Conservation (phyloP, 2,329 filamentous ascomycete genomes). For the Beauveria scarabaeidicola region DNA sequence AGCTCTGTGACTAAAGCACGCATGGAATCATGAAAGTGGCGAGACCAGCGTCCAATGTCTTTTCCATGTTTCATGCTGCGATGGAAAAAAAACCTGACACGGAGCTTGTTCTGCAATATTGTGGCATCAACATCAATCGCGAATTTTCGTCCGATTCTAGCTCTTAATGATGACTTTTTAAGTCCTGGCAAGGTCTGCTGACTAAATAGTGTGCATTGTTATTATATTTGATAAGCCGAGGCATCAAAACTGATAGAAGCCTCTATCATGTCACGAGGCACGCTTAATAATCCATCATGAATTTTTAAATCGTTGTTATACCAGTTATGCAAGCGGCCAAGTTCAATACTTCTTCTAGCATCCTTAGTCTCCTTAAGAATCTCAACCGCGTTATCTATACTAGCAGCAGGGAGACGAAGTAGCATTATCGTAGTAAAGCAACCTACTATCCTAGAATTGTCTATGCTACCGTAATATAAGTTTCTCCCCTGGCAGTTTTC, state of each 20-base stretch:
- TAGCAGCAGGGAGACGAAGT: background rate
- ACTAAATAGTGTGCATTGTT: background rate
- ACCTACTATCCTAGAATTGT: background rate
- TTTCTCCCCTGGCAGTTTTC: background rate
- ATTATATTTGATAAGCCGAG: background rate
- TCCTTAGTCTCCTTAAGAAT: background rate
- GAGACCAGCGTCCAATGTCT: background rate
- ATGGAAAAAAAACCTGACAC: background rate
- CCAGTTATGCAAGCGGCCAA: background rate
- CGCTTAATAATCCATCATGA: background rate
- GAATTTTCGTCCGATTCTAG: accelerated
- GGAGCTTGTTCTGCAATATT: background rate
- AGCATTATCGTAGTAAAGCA: background rate
- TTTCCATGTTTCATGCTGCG: background rate
- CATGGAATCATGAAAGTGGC: background rate
- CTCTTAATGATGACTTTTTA: background rate
- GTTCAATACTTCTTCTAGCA: background rate
- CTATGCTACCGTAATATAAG: background rate
- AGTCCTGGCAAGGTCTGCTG: background rate
- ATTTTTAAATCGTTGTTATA: background rate
- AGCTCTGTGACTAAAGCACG: background rate
- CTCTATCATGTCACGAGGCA: background rate
- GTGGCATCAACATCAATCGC: background rate
- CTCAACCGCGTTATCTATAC: background rate
- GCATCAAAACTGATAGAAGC: background rate